These are phyloP conservation scores for Xerocomus tenax DNA, from an alignment of 1,284 basidiomycete species.

Conservation along the genomic window DNA sequence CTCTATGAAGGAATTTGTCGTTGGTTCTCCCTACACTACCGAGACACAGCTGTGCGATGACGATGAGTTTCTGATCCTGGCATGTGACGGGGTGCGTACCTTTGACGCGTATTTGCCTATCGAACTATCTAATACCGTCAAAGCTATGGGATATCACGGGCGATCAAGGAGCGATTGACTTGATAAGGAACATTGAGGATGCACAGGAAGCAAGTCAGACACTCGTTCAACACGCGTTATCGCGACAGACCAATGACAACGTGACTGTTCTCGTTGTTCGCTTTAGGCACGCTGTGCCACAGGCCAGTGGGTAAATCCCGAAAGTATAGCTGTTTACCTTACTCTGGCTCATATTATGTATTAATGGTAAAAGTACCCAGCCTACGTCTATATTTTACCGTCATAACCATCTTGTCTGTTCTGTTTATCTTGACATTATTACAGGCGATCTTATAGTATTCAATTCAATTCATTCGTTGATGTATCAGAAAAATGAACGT, in stretches of 20 bases:
- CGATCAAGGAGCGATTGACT: slow-evolving; percentile 87
- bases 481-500: background rate
- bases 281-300: slow-evolving; percentile 39
- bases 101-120: background rate
- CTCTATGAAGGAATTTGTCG: slow-evolving; percentile 99
- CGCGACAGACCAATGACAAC: slow-evolving; percentile 87
- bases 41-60: slow-evolving; percentile 86
- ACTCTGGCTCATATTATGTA: slow-evolving; percentile 2
- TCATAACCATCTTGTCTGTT: slow-evolving; percentile 5
- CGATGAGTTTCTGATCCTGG: slow-evolving; percentile 92
- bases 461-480: slow-evolving; percentile 2
- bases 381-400: slow-evolving; percentile 4
- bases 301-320: slow-evolving; percentile 14
- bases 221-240: slow-evolving; percentile 80
- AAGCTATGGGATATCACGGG: slow-evolving; percentile 95
- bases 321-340: slow-evolving; percentile 2
- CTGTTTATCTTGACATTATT: slow-evolving; percentile 8
- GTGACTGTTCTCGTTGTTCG: slow-evolving; percentile 73
- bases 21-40: slow-evolving; percentile 95
- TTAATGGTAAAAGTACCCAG: slow-evolving; percentile 8
- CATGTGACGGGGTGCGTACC: slow-evolving; percentile 87
- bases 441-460: slow-evolving; percentile 6
- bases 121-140: slow-evolving; percentile 8
- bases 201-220: slow-evolving; percentile 76
- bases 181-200: slow-evolving; percentile 67